Evolutionary conservation across 1,139 yeast species (phyloP).

Genomic region (Magnusiomyces tetraspermus): DNA sequence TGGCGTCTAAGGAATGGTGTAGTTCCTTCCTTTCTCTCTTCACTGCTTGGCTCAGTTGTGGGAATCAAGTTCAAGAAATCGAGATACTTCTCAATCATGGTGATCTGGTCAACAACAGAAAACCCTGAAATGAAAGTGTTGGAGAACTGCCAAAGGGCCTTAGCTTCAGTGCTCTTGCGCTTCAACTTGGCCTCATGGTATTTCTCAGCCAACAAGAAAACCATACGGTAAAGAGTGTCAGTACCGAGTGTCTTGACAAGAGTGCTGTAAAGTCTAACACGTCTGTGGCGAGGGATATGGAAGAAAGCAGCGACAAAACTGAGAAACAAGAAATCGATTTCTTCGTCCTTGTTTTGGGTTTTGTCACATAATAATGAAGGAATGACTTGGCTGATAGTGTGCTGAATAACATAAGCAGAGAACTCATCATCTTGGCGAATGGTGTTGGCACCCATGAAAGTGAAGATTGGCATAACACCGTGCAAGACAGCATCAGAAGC

Average conservation of each 20-base stretch:
- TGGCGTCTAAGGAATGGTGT: slow-evolving; percentile 43
- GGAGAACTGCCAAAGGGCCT: slow-evolving; percentile 60
- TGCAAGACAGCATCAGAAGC: slow-evolving; percentile 90
- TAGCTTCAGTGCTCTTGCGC: slow-evolving; percentile 56
- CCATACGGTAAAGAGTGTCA: slow-evolving; percentile 49
- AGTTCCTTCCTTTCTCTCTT: slow-evolving; percentile 22
- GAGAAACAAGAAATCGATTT: slow-evolving; percentile 72
- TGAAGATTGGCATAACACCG: slow-evolving; percentile 97
- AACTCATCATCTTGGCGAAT: slow-evolving; percentile 95
- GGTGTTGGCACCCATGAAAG: slow-evolving; percentile 98
- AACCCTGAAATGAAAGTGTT: slow-evolving; percentile 60
- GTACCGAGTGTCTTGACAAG: slow-evolving; percentile 72
- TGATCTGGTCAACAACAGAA: slow-evolving; percentile 56
- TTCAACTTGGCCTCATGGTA: slow-evolving; percentile 46
- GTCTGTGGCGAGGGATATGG: slow-evolving; percentile 93
- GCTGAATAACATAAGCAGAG: slow-evolving; percentile 85
- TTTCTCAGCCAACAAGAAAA: slow-evolving; percentile 75
- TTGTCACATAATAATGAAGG: slow-evolving; percentile 76
- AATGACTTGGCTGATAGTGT: slow-evolving; percentile 79
- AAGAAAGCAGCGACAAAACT: slow-evolving; percentile 90
- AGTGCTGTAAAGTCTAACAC: slow-evolving; percentile 74
- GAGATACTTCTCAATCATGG: slow-evolving; percentile 48
- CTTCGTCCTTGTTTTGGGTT: slow-evolving; percentile 44
- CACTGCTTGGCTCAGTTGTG: slow-evolving; percentile 29
- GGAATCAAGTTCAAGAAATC: slow-evolving; percentile 27